These are phyloP conservation scores for Styphnolobium japonicum DNA, from an alignment of 306 rosid species.

Conservation along the genomic window DNA sequence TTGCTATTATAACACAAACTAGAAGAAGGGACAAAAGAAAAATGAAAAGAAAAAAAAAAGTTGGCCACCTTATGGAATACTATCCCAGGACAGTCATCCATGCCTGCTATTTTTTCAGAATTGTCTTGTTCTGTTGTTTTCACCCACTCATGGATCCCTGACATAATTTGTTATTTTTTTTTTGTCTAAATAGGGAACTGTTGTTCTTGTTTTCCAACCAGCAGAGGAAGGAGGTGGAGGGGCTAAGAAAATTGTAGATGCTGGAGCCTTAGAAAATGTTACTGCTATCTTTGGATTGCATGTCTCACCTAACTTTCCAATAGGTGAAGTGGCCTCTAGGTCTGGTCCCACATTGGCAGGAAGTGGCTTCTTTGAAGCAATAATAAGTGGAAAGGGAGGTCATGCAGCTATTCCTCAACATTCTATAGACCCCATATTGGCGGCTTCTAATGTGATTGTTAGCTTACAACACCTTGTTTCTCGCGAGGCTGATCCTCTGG, in stretches of 20 bases:
- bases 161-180: neutral
- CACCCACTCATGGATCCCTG: neutral
- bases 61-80: neutral
- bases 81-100: neutral
- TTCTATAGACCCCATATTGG: constrained; percentile 80
- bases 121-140: neutral
- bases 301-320: constrained; percentile 34
- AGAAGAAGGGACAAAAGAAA: neutral
- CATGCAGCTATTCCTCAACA: constrained; percentile 92
- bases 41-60: neutral
- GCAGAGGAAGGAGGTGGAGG: constrained; percentile 95
- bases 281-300: constrained; percentile 82
- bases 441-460: constrained; percentile 79
- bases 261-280: constrained; percentile 70
- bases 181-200: constrained; percentile 63
- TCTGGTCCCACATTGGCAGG: constrained; percentile 74
- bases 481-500: constrained; percentile 88
- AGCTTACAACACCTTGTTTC: constrained; percentile 87
- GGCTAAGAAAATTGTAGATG: constrained; percentile 57
- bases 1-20: neutral
- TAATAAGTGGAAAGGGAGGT: constrained; percentile 78
- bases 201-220: constrained; percentile 92
- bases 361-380: constrained; percentile 79
- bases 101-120: neutral
- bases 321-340: constrained; percentile 61